phyloP scores from a whole-genome alignment of 2,329 filamentous ascomycete genomes.

The Verticillium dahliae region DNA sequence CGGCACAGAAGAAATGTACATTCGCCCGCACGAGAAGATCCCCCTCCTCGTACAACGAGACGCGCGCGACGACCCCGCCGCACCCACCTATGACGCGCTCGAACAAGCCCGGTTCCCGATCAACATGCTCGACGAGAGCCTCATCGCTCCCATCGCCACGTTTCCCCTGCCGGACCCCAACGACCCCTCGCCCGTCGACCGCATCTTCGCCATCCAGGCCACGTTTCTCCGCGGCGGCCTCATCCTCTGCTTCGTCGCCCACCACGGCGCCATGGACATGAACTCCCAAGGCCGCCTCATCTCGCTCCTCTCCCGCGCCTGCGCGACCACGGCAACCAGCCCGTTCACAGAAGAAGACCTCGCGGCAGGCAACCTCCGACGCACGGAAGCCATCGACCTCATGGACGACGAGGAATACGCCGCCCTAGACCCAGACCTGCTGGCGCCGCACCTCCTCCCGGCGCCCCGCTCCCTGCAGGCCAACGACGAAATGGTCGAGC shows the following conservation, averaged over 20 bases:
- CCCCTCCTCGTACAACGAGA: conserved; percentile 35
- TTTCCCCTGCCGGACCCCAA: neutral
- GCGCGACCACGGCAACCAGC: conserved; percentile 22
- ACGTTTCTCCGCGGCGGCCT: conserved; percentile 34
- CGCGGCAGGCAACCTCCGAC: conserved; percentile 29
- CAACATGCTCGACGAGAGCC: conserved; percentile 37
- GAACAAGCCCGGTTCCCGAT: conserved; percentile 33
- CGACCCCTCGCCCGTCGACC: neutral
- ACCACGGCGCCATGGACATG: conserved; percentile 46
- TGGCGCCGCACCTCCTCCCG: neutral
- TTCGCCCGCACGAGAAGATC: conserved; percentile 23
- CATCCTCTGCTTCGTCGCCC: conserved; percentile 38
- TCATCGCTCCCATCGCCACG: conserved; percentile 22
- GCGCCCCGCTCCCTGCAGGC: neutral
- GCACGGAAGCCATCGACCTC: conserved; percentile 28
- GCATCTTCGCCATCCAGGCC: conserved; percentile 6
- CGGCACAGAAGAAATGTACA: conserved; percentile 28
- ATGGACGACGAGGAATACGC: conserved; percentile 14
- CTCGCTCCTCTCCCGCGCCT: conserved; percentile 40
- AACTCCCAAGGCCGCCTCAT: conserved; percentile 40
- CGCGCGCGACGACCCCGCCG: conserved; percentile 23
- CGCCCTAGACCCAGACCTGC: neutral
- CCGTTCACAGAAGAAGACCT: conserved; percentile 39
- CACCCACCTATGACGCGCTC: conserved; percentile 30
- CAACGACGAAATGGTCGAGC: conserved; percentile 23